Evolutionary conservation across 2,329 filamentous ascomycete species (phyloP).

Genomic region (Akanthomyces muscarius): DNA sequence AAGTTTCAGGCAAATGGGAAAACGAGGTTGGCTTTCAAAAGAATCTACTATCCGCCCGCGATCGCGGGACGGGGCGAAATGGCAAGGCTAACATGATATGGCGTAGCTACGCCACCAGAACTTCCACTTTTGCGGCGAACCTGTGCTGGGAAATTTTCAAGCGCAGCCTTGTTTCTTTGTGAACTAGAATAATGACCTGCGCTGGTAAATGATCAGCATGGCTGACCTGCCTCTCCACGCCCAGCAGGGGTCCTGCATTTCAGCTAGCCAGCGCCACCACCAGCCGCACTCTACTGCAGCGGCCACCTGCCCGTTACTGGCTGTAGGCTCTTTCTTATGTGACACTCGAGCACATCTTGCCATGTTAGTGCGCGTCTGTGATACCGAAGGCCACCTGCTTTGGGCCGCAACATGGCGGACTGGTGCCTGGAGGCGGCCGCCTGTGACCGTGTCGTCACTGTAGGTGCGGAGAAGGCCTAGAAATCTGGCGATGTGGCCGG

Average conservation of each 20-base stretch:
- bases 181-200: background rate
- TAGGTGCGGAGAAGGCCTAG: background rate
- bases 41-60: background rate
- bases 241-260: background rate
- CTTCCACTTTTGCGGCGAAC: background rate
- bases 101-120: background rate
- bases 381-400: background rate
- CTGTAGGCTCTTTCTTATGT: background rate
- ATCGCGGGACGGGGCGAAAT: background rate
- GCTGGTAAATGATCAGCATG: background rate
- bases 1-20: background rate
- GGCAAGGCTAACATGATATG: background rate
- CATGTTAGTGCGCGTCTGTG: background rate
- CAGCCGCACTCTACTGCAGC: slow-evolving; percentile 1
- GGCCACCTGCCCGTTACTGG: background rate
- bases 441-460: background rate
- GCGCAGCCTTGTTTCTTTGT: background rate
- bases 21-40: background rate
- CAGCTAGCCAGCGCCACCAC: slow-evolving; percentile 7
- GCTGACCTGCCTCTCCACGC: background rate
- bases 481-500: background rate
- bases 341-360: background rate
- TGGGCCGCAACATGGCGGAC: background rate
- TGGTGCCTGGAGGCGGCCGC: background rate
- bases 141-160: background rate